A percentile compares a stretch with the other conserved stretches of the same genome.
phyloP scores from a whole-genome alignment of 495 filamentous ascomycete species.

The Ascodesmis nigricans region DNA sequence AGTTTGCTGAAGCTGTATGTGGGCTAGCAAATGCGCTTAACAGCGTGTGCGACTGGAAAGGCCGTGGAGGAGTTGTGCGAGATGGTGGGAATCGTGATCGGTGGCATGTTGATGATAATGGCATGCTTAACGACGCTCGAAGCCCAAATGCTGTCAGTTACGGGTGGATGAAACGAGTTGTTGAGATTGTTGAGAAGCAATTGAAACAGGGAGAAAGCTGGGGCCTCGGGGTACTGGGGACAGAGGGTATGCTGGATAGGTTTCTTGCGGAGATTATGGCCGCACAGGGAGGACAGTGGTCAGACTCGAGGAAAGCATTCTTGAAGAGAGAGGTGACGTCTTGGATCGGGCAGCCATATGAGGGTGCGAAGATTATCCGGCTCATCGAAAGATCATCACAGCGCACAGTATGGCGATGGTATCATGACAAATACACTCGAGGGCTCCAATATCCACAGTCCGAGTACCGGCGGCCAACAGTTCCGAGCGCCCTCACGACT shows the following conservation, averaged over 20 bases:
- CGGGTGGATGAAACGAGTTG: slow-evolving; percentile 90
- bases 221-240: slow-evolving; percentile 54
- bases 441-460: slow-evolving; percentile 32
- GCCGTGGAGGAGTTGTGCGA: slow-evolving; percentile 62
- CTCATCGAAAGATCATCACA: slow-evolving; percentile 68
- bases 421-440: slow-evolving; percentile 56
- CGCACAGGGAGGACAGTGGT: slow-evolving; percentile 24
- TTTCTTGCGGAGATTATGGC: slow-evolving; percentile 30
- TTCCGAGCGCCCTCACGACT: slow-evolving; percentile 52
- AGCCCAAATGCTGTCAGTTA: slow-evolving; percentile 33
- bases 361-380: slow-evolving; percentile 69
- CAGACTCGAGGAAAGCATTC: slow-evolving; percentile 20
- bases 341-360: slow-evolving; percentile 64
- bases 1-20: slow-evolving; percentile 94
- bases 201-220: slow-evolving; percentile 69
- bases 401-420: slow-evolving; percentile 64
- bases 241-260: slow-evolving; percentile 23
- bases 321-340: slow-evolving; percentile 31
- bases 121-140: slow-evolving; percentile 58
- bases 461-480: slow-evolving; percentile 49
- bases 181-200: slow-evolving; percentile 81
- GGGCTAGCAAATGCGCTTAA: slow-evolving; percentile 90
- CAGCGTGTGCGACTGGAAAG: slow-evolving; percentile 89
- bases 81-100: slow-evolving; percentile 55
- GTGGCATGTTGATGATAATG: slow-evolving; percentile 82